Percentiles rank a stretch among this genome's conserved stretches.
Evolutionary conservation across 139 green algal genomes (phyloP).

Genomic region (Auxenochlorella protothecoides): DNA sequence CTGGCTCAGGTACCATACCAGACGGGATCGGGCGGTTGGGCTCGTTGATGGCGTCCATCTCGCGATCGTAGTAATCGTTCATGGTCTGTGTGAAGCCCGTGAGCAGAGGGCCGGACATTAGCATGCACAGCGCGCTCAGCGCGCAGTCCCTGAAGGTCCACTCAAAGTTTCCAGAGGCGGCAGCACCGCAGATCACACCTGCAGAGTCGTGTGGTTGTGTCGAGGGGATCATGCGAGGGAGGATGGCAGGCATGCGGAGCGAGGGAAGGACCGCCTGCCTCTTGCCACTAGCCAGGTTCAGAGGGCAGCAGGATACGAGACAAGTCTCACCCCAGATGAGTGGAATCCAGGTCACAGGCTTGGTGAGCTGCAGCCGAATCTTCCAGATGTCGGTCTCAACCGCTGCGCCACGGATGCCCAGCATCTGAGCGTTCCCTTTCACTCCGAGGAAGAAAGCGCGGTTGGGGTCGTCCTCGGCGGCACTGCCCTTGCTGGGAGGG

Average conservation of each 20-base stretch:
- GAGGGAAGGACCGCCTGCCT: too few species aligned
- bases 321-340: conserved; percentile 84
- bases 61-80: conserved; percentile 70
- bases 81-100: conserved; percentile 90
- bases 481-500: too few species aligned
- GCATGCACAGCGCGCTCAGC: conserved; percentile 80
- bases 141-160: conserved; percentile 73
- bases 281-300: neutral
- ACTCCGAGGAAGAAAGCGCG: neutral
- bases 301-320: neutral
- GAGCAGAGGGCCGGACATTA: conserved; percentile 88
- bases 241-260: neutral
- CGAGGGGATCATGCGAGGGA: neutral
- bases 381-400: conserved; percentile 85
- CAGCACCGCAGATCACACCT: conserved; percentile 92
- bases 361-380: conserved; percentile 95
- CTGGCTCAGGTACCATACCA: conserved; percentile 26
- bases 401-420: conserved; percentile 78
- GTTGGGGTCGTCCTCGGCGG: too few species aligned
- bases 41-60: conserved; percentile 99
- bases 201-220: conserved; percentile 2
- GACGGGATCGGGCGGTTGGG: conserved; percentile 96
- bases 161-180: conserved; percentile 83
- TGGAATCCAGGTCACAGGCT: conserved; percentile 98
- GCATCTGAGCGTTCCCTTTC: conserved; percentile 50